These are phyloP conservation scores for Candida patagonica DNA, from an alignment of 805 yeast species.

Conservation along the genomic window DNA sequence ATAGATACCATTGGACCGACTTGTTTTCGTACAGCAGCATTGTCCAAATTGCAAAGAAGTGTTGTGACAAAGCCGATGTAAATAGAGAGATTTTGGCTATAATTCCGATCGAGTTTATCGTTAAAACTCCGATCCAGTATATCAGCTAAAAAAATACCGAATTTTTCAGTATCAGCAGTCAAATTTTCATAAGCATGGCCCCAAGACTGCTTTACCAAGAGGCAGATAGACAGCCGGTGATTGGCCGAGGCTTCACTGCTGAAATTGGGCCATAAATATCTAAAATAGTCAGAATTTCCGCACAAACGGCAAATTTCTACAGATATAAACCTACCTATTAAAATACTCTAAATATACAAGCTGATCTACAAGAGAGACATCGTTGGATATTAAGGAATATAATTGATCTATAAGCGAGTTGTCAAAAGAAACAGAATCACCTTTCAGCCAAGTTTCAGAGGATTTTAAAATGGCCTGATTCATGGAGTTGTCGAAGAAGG, in stretches of 20 bases:
- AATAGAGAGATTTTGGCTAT: constrained; percentile 10
- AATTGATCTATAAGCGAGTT: not conserved
- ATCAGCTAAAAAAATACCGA: too few relatives aligned
- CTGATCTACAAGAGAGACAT: not conserved
- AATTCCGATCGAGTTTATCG: constrained; percentile 7
- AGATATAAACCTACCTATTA: constrained; percentile 1
- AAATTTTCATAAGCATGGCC: too few relatives aligned
- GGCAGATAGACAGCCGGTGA: not conserved
- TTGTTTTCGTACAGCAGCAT: constrained; percentile 17
- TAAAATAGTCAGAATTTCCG: not conserved
- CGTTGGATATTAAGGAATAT: not conserved
- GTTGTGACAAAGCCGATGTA: constrained; percentile 20
- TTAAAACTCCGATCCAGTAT: too few relatives aligned
- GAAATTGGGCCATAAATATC: constrained; percentile 1
- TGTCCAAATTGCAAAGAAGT: constrained; percentile 20
- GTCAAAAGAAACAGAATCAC: not conserved
- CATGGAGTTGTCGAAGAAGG: too few relatives aligned
- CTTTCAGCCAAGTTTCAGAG: not conserved
- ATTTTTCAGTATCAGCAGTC: constrained; percentile 19
- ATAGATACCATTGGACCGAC: constrained; percentile 29
- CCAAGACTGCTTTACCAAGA: not conserved
- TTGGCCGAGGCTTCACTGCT: not conserved
- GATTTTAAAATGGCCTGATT: too few relatives aligned
- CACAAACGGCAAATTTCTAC: not conserved
- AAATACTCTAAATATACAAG: not conserved